Evolutionary conservation across 1,139 yeast genomes (phyloP), one percentile per base, ranked within the genome.

Genomic region (Tardiomyces depauwii): DNA sequence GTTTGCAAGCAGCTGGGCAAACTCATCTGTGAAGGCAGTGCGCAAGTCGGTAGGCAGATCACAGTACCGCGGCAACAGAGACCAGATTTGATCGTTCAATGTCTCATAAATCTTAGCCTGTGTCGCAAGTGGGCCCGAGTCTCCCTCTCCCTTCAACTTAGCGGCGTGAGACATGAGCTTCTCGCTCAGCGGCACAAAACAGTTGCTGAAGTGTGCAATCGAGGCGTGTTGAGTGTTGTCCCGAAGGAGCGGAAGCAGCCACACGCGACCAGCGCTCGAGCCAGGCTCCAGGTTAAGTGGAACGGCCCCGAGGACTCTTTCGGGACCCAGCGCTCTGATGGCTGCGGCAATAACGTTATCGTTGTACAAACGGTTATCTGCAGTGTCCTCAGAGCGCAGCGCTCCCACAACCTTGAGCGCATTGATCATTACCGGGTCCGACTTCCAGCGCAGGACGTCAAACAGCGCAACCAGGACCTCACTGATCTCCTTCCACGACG

Each of bases 231-330:
- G 76, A 27, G 87, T 84, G 58, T 85, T 80, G 56, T 89, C 96
- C 66, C 97, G 82, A 51, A 91, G 74, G 36, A 93, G 63, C n/a
- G 98, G 98, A 52, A 91, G 73, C 56, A 91, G 61, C 97, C 97
- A 91, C 43, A 96, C 96, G 63, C 97, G 78, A 19, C 83, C 76
- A 42, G 70, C 66, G 18, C 56, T 59, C 30, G 57, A 47, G 40
- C 65, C 65, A 18, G 70, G 63, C 4, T 78, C 70, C 57, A 91
- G 72, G 59, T 89, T 87, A 60, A 91, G 72, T 10, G 98, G 98
- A 41, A 91, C 72, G 9, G 76, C 70, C 44, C 77, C 66, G 50
- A 91, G 68, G 2, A 91, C 91, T 7, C 73, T 78, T 57, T 83
- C 93, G 4, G 97, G 96, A 1, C 98, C 98, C 63, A 89, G 64